Conservation (phyloP, 352 stramenopile genomes). For the Halophytophthora polymorphica region DNA sequence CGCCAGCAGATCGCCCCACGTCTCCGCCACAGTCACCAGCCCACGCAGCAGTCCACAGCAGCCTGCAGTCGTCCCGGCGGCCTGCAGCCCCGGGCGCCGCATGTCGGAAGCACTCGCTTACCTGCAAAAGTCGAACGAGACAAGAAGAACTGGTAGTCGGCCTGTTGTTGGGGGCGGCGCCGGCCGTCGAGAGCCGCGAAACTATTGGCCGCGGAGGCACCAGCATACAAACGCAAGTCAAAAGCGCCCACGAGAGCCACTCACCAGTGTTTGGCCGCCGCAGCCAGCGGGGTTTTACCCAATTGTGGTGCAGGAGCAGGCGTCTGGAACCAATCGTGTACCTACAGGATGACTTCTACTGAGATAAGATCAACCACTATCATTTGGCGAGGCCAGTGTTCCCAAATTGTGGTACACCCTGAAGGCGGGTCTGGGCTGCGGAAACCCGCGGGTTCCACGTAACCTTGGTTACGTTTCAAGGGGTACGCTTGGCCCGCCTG, state of each 20-base stretch:
- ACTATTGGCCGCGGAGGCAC: conserved; percentile 80
- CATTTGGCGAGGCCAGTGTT: too few species aligned
- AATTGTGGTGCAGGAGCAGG: not conserved
- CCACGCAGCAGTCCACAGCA: too few species aligned
- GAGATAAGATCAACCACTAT: too few species aligned
- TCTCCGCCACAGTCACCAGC: too few species aligned
- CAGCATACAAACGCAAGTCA: conserved; percentile 70
- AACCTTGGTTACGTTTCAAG: not conserved
- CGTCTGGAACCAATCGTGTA: not conserved
- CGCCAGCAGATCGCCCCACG: too few species aligned
- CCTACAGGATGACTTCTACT: too few species aligned
- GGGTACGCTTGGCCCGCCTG: too few species aligned
- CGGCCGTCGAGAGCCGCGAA: conserved; percentile 27
- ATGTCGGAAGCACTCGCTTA: conserved; percentile 23
- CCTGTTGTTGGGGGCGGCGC: not conserved
- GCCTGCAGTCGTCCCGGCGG: too few species aligned
- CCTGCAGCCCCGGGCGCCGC: too few species aligned
- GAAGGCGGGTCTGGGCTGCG: too few species aligned
- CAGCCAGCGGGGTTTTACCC: too few species aligned
- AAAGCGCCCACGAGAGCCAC: conserved; percentile 22
- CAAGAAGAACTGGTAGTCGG: conserved; percentile 69
- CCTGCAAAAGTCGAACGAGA: conserved; percentile 78
- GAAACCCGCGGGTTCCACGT: not conserved
- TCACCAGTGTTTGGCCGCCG: conserved; percentile 14
- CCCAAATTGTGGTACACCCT: too few species aligned